These are phyloP conservation scores for Tremellales sp. DNA, from an alignment of 1,284 basidiomycete species.

Conservation along the genomic window DNA sequence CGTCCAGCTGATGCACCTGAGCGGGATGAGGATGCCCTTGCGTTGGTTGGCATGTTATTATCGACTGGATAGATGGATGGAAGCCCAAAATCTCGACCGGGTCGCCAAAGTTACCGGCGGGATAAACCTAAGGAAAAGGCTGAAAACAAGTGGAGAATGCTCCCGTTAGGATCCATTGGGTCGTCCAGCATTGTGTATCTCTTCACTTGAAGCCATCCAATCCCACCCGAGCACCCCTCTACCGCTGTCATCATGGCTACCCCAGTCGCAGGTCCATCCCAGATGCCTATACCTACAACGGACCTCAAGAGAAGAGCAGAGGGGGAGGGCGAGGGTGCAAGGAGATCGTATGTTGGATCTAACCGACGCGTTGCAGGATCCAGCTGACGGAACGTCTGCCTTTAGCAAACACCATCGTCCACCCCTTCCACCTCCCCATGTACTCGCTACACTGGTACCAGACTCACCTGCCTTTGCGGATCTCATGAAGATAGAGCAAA, in stretches of 20 bases:
- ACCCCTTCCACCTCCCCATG: constrained; percentile 46
- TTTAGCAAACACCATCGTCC: constrained; percentile 36
- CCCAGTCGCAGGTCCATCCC: constrained; percentile 20
- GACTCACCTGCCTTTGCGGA: constrained; percentile 84
- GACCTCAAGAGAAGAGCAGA: constrained; percentile 15
- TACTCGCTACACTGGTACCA: constrained; percentile 53
- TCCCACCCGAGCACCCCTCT: too few relatives aligned
- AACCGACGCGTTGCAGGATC: not conserved
- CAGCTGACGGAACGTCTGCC: not conserved
- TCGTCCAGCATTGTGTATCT: too few relatives aligned
- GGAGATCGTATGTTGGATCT: constrained; percentile 13
- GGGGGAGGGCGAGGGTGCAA: constrained; percentile 12
- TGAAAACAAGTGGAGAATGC: too few relatives aligned
- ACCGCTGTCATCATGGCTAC: constrained; percentile 9
- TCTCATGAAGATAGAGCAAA: constrained; percentile 81
- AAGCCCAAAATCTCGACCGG: too few relatives aligned
- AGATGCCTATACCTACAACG: constrained; percentile 3
- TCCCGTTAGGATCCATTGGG: too few relatives aligned
- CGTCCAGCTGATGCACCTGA: not conserved
- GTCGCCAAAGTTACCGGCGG: too few relatives aligned
- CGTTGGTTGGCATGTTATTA: not conserved
- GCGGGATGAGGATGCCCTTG: not conserved
- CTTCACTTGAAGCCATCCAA: too few relatives aligned
- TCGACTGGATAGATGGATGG: too few relatives aligned
- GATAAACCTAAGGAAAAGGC: too few relatives aligned